Base-by-base conservation (phyloP, 371 early-diverging fungal species). In the Mucor irregularis region DNA sequence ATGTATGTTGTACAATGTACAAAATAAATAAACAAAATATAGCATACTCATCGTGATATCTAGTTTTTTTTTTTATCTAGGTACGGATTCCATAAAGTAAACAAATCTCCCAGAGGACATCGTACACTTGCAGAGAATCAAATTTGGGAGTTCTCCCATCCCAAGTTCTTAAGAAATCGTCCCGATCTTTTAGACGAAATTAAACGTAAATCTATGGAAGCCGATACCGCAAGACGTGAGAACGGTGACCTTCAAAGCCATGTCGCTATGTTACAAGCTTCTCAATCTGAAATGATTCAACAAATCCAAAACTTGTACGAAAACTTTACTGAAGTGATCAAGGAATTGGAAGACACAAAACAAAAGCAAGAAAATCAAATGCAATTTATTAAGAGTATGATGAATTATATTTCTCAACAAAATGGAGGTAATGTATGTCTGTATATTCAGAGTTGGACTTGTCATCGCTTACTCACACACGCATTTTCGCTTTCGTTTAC, bases 81-180 rank as follows among this genome's bases (percentile, higher is more conserved):
- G 77, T 89, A 91, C 62, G 94, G 92, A 5, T 93, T 93, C 59
- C 91, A 91, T 76, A 94, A 94, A 62, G 83, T 91, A 58, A 94
- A 88, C 82, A 82, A 91, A 71, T 82, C 90, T 42, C 91, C 92
- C 8, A 79, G 93, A 47, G 94, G 94, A 2, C 88, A 89, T 60
- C 85, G 91, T 26, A 89, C 87, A 21, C 62, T 83, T 45, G 87
- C 87, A 6, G 93, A 91, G 62, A 90, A 90, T 68, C 92, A 92
- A 68, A 85, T 92, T 61, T 95, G 95, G 95, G 94, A 93, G 71
- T 95, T 95, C 68, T 90, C 90, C 40, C 94, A 95, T 61, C 80
- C 88, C 49, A 88, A 90, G 58, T 95, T 95, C 58, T 50, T 89
- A 30, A 82, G 90, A 45, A 90, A 85, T 48, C 83, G 88, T 8